Evolutionary conservation across 306 rosid species (phyloP), one percentile per base, ranked within the genome.

Genomic region (Castanopsis chinensis): DNA sequence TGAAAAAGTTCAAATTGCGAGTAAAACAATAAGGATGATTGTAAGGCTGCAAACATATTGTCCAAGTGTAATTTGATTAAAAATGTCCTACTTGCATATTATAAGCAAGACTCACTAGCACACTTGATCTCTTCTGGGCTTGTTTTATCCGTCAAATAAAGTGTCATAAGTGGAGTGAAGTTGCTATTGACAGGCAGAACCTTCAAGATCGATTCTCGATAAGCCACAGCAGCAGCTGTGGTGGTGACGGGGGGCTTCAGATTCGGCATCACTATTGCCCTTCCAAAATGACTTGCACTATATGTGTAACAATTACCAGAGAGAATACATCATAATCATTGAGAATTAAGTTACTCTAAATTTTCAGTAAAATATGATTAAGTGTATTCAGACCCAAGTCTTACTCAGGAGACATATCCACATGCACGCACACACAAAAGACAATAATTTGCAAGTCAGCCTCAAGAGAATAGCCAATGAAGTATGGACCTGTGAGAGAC

Each of bases 231-330:
- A 49, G 91, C 88, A 70, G 90, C 86, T 0, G 91, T 87, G 58
- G 94, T 87, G 20, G 93, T 88, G 69, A 94, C 37, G 5, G 97
- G 97, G 33, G 98, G 97, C 85, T 85, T 92, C 85, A 94, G 76
- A 94, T 94, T 94, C 5, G 98, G 98, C 97, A 94, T 94, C 76
- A 94, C 93, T 73, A 94, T 94, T 33, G 90, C 98, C 87, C 97
- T 91, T 78, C 88, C 88, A 81, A 94, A 94, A 72, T 88, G 90
- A 72, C 74, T 81, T 73, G 98, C 94, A 78, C 97, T 94, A 83
- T 51, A 67, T 12, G 32, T 27, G 51, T n/a, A 61, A 78, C 59
- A 75, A 63, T 82, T 72, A 86, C 20, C 64, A 78, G 75, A 55
- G 58, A 30, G 69, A 32, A 56, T 28, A 9, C 13, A 5, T 23